Percentiles rank a stretch among this genome's conserved stretches.
Conservation (phyloP, 164 flowering plant species). For the Nymphaea thermarum region DNA sequence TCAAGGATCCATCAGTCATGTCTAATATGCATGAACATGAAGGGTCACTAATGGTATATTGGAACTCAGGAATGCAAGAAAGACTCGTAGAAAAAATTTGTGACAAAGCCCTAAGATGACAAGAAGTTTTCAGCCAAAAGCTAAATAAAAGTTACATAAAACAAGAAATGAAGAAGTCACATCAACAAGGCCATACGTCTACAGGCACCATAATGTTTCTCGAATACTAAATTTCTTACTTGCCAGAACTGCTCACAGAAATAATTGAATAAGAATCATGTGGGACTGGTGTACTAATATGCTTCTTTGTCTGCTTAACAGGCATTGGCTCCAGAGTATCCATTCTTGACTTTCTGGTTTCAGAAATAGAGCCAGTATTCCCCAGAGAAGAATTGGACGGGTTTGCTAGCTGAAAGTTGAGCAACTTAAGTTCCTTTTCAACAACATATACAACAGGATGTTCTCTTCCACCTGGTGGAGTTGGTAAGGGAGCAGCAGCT, state of each 20-base stretch:
- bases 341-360: slow-evolving; percentile 56
- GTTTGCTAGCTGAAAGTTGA: slow-evolving; percentile 73
- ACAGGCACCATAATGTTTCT: background rate
- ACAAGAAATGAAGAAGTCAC: too few species aligned
- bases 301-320: slow-evolving; percentile 87
- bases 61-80: too few species aligned
- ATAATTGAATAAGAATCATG: slow-evolving; percentile 93
- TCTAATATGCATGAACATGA: too few species aligned
- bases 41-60: too few species aligned
- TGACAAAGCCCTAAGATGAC: too few species aligned
- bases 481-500: slow-evolving; percentile 74
- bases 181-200: too few species aligned
- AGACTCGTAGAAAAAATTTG: too few species aligned
- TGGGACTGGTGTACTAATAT: slow-evolving; percentile 89
- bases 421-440: slow-evolving; percentile 72
- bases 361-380: slow-evolving; percentile 71
- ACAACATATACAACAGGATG: slow-evolving; percentile 85
- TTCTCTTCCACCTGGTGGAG: slow-evolving; percentile 75
- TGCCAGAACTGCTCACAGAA: slow-evolving; percentile 96
- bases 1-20: too few species aligned
- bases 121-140: too few species aligned
- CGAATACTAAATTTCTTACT: slow-evolving; percentile 21
- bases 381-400: slow-evolving; percentile 82
- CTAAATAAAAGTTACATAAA: too few species aligned
- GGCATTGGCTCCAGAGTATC: slow-evolving; percentile 61